A percentile compares a stretch with the other conserved stretches of the same genome.
Evolutionary conservation across 163 green algal species (phyloP).

Genomic region (Scenedesmus sp.): DNA sequence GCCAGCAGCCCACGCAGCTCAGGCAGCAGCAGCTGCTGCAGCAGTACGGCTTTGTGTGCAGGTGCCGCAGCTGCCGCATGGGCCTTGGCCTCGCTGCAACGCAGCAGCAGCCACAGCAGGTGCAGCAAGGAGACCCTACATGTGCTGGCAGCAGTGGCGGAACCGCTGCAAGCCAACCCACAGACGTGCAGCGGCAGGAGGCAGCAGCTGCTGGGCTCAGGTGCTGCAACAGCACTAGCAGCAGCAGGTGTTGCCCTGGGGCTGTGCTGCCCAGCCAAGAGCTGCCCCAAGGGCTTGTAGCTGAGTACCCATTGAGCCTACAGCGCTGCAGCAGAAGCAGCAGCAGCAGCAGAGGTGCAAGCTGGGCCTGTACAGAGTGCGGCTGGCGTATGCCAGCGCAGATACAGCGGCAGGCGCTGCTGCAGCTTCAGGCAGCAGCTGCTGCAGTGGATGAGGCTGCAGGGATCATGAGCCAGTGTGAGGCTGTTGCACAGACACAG

Average conservation of each 20-base stretch:
- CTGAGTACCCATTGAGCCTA: background rate
- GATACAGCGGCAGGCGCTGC: slow-evolving; percentile 15
- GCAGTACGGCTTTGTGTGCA: slow-evolving; percentile 64
- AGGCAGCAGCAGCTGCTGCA: slow-evolving; percentile 46
- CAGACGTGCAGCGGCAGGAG: background rate
- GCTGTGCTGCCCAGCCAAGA: background rate
- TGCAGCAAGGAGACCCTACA: background rate
- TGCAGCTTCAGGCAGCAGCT: slow-evolving; percentile 13
- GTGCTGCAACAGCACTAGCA: slow-evolving; percentile 16
- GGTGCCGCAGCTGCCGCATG: slow-evolving; percentile 53
- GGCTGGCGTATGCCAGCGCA: slow-evolving; percentile 2
- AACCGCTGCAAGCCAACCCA: no score
- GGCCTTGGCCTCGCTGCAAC: background rate
- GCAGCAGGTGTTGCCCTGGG: background rate
- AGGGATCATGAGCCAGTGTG: background rate
- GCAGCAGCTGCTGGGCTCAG: slow-evolving; percentile 30
- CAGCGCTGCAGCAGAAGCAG: slow-evolving; percentile 16
- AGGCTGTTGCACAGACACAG: background rate
- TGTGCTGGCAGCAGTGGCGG: background rate
- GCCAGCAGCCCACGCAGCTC: background rate
- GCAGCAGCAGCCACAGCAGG: slow-evolving; percentile 7
- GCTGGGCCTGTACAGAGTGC: background rate
- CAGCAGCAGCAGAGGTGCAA: slow-evolving; percentile 18
- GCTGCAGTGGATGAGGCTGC: slow-evolving; percentile 1
- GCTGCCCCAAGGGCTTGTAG: background rate